Percentiles rank a stretch among this genome's conserved stretches.
Evolutionary conservation across 257 asterid species (phyloP).

Genomic region (Solanum medicagineum): DNA sequence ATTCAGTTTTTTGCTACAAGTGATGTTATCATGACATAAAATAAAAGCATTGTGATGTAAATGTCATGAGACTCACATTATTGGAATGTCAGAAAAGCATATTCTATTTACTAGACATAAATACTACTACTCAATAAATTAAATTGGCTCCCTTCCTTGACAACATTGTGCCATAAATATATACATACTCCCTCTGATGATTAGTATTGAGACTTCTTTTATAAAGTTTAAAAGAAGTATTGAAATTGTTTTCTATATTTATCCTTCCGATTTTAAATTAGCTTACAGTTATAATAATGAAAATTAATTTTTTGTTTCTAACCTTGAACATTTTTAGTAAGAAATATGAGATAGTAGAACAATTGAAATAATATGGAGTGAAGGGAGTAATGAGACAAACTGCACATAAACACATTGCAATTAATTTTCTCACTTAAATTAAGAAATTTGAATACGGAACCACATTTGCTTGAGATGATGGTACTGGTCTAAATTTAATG

Average conservation of each 20-base stretch:
- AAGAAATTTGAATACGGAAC: background rate
- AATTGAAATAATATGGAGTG: too few species aligned
- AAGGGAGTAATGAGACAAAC: background rate
- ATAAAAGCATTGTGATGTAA: background rate
- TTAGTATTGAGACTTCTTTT: too few species aligned
- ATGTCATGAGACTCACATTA: background rate
- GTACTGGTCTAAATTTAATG: background rate
- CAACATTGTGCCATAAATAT: background rate
- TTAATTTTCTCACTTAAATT: background rate
- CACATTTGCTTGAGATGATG: slow-evolving; percentile 10
- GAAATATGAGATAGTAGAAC: too few species aligned
- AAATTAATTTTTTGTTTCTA: too few species aligned
- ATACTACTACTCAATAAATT: background rate
- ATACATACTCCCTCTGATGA: background rate
- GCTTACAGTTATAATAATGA: too few species aligned
- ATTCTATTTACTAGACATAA: background rate
- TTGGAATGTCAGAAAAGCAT: background rate
- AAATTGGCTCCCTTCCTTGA: background rate
- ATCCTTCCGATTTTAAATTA: too few species aligned
- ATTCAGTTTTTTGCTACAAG: background rate
- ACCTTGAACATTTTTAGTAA: too few species aligned
- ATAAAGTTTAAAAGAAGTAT: too few species aligned
- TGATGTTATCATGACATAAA: background rate
- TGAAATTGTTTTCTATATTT: too few species aligned
- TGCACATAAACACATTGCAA: background rate